Evolutionary conservation across 805 yeast genomes (phyloP).

Genomic region (Candida palmyrensis): DNA sequence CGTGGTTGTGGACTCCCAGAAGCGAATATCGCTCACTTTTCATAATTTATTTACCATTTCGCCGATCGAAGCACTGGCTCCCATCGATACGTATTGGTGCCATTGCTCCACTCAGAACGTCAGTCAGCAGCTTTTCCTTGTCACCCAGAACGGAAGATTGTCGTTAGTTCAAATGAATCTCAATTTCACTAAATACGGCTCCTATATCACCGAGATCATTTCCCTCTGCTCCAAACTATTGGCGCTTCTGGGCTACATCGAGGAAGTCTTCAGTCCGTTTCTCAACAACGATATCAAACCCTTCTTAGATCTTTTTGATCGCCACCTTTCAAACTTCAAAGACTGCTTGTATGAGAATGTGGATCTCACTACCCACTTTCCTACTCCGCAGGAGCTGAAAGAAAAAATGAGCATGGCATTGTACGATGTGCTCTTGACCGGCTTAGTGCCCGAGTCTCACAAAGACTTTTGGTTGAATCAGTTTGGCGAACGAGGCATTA

Average conservation of each 20-base stretch:
- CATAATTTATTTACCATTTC: slow-evolving; percentile 25
- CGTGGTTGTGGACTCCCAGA: slow-evolving; percentile 17
- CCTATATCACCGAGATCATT: slow-evolving; percentile 17
- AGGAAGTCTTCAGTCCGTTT: slow-evolving; percentile 13
- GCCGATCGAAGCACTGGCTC: slow-evolving; percentile 17
- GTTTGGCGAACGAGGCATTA: slow-evolving; percentile 62
- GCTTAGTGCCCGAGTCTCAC: slow-evolving; percentile 44
- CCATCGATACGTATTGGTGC: slow-evolving; percentile 8
- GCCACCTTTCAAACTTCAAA: slow-evolving; percentile 27
- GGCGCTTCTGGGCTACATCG: slow-evolving; percentile 19
- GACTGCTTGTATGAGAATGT: slow-evolving; percentile 17
- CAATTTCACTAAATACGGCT: slow-evolving; percentile 5
- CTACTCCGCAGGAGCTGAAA: slow-evolving; percentile 11
- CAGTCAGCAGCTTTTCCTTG: slow-evolving; percentile 23
- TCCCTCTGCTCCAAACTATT: slow-evolving; percentile 20
- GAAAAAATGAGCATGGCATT: slow-evolving; percentile 18
- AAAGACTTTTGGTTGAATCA: slow-evolving; percentile 60
- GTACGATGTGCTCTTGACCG: slow-evolving; percentile 48
- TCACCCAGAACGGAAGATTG: slow-evolving; percentile 7
- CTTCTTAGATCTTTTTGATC: slow-evolving; percentile 22
- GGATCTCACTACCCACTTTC: slow-evolving; percentile 24
- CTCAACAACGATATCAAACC: slow-evolving; percentile 18
- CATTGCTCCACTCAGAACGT: slow-evolving; percentile 16
- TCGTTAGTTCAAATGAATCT: slow-evolving; percentile 13
- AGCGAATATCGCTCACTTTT: slow-evolving; percentile 22